Evolutionary conservation across 148 eudicot species (phyloP).

Genomic region (Rhododendron henanense): DNA sequence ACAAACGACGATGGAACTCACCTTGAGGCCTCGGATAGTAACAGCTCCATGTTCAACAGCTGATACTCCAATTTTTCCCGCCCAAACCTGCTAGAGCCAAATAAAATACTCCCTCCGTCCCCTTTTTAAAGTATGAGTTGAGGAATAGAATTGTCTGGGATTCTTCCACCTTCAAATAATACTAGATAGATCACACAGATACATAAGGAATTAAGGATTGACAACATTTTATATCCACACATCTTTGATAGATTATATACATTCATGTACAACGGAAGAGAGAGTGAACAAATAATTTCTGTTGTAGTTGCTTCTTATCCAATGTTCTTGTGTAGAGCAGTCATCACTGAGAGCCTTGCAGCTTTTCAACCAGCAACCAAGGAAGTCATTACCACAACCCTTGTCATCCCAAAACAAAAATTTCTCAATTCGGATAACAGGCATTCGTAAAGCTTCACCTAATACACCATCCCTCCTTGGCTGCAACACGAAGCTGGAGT

Average conservation of each 20-base stretch:
- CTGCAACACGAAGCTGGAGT: neutral
- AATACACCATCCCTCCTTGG: neutral
- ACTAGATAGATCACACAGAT: neutral
- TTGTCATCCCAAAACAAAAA: neutral
- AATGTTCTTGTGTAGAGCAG: neutral
- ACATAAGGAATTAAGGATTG: neutral
- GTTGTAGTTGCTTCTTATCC: neutral
- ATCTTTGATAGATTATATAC: neutral
- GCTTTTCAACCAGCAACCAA: conserved; percentile 11
- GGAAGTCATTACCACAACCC: neutral
- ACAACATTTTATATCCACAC: neutral
- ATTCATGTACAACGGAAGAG: neutral
- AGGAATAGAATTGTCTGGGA: neutral
- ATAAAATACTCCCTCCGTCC: neutral
- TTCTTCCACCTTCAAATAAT: neutral
- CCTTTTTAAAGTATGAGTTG: too few relatives aligned
- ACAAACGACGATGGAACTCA: neutral
- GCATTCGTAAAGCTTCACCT: neutral
- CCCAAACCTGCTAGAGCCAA: neutral
- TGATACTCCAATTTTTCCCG: neutral
- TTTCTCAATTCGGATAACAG: neutral
- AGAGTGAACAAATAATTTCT: neutral
- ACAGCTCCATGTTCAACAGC: neutral
- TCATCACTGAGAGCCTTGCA: neutral
- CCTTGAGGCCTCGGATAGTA: neutral